Conservation (phyloP, 129 eudicot genomes). For the Ambrosia trifida region DNA sequence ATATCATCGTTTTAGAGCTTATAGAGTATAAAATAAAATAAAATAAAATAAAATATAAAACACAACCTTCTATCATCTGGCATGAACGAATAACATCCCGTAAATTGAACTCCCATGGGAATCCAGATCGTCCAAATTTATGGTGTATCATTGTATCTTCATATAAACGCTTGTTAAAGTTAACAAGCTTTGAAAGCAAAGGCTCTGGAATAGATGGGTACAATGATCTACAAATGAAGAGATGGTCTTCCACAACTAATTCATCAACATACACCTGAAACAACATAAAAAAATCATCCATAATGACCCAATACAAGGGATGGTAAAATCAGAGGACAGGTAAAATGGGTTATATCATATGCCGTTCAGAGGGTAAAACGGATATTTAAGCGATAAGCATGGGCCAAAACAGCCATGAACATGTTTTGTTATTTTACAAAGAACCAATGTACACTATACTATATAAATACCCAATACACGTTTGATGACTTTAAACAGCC, state of each 20-base stretch:
- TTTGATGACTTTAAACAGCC: too few relatives aligned
- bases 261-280: constrained; percentile 94
- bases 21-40: neutral
- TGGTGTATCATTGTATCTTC: constrained; percentile 78
- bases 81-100: constrained; percentile 90
- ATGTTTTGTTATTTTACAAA: too few relatives aligned
- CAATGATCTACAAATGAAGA: constrained; percentile 61
- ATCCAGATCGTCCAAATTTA: constrained; percentile 85
- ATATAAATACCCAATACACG: neutral
- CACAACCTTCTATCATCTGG: constrained; percentile 68
- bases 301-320: neutral
- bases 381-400: too few relatives aligned
- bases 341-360: too few relatives aligned
- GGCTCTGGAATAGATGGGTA: constrained; percentile 58
- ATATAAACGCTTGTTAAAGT: constrained; percentile 57
- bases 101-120: constrained; percentile 98
- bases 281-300: neutral
- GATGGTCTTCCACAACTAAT: constrained; percentile 66
- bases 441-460: too few relatives aligned
- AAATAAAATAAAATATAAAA: neutral
- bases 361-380: too few relatives aligned
- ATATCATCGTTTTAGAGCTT: neutral
- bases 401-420: too few relatives aligned
- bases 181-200: constrained; percentile 52
- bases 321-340: too few relatives aligned